These are phyloP conservation scores for Pisolithus orientalis DNA, from an alignment of 768 basidiomycete species.

Conservation along the genomic window DNA sequence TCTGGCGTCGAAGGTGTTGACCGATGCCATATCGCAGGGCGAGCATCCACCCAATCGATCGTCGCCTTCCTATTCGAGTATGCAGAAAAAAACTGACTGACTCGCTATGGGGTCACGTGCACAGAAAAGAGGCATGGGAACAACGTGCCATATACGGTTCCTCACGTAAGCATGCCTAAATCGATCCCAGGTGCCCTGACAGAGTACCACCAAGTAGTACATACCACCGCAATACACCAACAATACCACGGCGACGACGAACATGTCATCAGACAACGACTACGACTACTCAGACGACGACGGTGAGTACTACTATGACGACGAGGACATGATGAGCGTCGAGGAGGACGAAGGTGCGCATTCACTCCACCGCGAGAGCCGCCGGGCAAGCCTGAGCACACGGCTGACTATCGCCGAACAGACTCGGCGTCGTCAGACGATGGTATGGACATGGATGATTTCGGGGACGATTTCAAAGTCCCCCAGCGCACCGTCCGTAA, in stretches of 20 bases:
- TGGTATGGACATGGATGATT: slow-evolving; percentile 66
- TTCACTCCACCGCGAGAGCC: slow-evolving; percentile 11
- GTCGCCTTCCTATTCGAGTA: slow-evolving; percentile 23
- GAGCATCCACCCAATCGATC: slow-evolving; percentile 24
- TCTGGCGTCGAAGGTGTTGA: slow-evolving; percentile 3
- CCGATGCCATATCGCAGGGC: slow-evolving; percentile 15
- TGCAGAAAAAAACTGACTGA: slow-evolving; percentile 2
- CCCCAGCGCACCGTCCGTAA: slow-evolving; percentile 51
- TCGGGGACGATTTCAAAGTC: slow-evolving; percentile 59
- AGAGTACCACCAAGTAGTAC: neutral
- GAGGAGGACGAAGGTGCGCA: slow-evolving; percentile 46
- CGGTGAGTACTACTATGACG: slow-evolving; percentile 59
- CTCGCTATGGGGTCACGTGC: neutral
- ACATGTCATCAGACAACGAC: slow-evolving; percentile 64
- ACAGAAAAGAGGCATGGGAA: neutral
- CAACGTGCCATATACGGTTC: neutral
- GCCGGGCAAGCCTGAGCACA: slow-evolving; percentile 3
- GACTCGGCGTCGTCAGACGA: slow-evolving; percentile 44
- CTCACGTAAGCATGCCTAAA: slow-evolving; percentile 22
- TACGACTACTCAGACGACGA: slow-evolving; percentile 70
- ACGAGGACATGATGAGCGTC: slow-evolving; percentile 57
- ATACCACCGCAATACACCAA: neutral
- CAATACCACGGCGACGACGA: slow-evolving; percentile 8
- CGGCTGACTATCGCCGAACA: slow-evolving; percentile 19
- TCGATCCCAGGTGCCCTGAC: slow-evolving; percentile 16